phyloP scores from a whole-genome alignment of 495 filamentous ascomycete genomes.

The Paragyromitra xinjiangensis region DNA sequence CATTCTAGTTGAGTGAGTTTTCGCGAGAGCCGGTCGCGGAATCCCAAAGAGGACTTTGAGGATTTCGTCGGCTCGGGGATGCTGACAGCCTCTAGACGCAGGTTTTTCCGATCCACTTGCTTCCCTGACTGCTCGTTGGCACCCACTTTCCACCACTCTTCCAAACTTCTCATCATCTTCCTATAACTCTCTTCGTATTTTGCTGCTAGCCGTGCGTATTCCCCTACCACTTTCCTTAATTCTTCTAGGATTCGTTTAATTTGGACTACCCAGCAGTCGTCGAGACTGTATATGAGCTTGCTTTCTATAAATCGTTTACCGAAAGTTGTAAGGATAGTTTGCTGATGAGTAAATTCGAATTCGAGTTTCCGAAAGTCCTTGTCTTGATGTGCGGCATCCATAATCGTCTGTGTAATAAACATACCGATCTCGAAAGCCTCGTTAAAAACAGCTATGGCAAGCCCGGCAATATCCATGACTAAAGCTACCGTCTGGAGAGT shows the following conservation, averaged over 20 bases:
- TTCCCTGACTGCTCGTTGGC: background rate
- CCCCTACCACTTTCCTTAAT: constrained; percentile 14
- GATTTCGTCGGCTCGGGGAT: background rate
- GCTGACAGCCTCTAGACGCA: background rate
- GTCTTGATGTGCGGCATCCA: constrained; percentile 1
- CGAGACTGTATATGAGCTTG: constrained; percentile 12
- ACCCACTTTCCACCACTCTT: constrained; percentile 16
- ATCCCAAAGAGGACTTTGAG: background rate
- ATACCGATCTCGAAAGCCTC: constrained; percentile 15
- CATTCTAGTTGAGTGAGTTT: constrained; percentile 4
- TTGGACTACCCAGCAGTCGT: background rate
- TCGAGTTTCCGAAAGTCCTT: constrained; percentile 7
- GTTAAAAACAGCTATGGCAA: constrained; percentile 27
- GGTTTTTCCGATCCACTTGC: background rate
- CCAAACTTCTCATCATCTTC: background rate
- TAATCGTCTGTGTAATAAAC: constrained; percentile 10
- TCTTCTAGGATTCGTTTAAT: constrained; percentile 21
- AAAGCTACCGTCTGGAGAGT: background rate
- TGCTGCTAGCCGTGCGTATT: constrained; percentile 3
- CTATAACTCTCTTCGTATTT: constrained; percentile 4
- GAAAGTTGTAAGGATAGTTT: constrained; percentile 12
- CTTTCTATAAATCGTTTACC: constrained; percentile 16
- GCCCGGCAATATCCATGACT: constrained; percentile 22
- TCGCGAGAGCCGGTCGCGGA: constrained; percentile 14
- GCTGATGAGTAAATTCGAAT: constrained; percentile 17